Base-by-base conservation (phyloP, 306 rosid species). In the Chamaecrista fasciculata region DNA sequence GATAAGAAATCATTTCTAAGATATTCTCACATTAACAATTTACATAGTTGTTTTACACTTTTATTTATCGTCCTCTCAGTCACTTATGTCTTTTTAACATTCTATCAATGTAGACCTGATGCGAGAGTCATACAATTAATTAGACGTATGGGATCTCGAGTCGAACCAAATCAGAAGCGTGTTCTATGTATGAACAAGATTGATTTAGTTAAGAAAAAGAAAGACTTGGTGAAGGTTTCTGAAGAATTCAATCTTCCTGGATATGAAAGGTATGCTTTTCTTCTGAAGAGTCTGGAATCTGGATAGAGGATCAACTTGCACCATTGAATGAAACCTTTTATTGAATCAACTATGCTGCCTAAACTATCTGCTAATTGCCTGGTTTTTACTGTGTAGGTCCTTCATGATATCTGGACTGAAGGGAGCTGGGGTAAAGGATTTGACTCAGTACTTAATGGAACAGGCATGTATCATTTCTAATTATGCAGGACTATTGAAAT, bases 341-440 rank as follows among this genome's bases (percentile, higher is more conserved):
- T 24, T 66, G 60, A 50, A 76, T 69, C 43, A 46, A 40, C 44
- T 49, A 31, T 46, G 23, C 23, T 64, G 29, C 73, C 73, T 69
- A 37, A 33, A 53, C 47, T 24, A 42, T 57, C 75, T 53, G 81
- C 78, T 79, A 48, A 78, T 67, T 67, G 26, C 60, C 16, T 65
- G 3, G 61, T 68, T 67, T 39, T 52, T 76, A 37, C 71, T 37
- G 31, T 86, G 48, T 78, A 94, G 99, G 89, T 73, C 73, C 74
- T 93, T 90, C 93, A 90, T 88, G 98, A 88, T 90, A 81, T 90
- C 98, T 8, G 98, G 97, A 47, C 79, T 86, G 84, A 93, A 93
- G 83, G 98, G 98, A 65, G 67, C 78, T 67, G 94, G 98, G 67
- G 89, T 93, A 33, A 90, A 88, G 77, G 87, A 83, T 80, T 86